Conservation (phyloP, 768 basidiomycete species). For the Chlorophyllum brunneum region DNA sequence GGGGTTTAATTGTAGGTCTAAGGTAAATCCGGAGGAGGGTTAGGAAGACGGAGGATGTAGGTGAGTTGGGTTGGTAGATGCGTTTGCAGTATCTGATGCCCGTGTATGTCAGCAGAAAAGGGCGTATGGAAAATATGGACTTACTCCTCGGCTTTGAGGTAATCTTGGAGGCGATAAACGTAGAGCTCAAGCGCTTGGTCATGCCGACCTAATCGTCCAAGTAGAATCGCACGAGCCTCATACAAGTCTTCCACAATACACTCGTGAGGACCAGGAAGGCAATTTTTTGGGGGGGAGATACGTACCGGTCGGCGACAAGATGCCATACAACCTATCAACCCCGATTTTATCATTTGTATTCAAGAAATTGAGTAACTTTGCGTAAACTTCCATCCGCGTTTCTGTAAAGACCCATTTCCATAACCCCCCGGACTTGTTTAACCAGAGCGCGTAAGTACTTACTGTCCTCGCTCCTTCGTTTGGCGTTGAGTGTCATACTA, state of each 20-base stretch:
- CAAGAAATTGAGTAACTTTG: slow-evolving; percentile 77
- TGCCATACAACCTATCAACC: slow-evolving; percentile 74
- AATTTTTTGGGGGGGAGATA: not conserved
- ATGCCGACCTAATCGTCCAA: slow-evolving; percentile 87
- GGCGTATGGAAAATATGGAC: slow-evolving; percentile 17
- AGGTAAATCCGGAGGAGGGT: slow-evolving; percentile 87
- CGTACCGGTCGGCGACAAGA: slow-evolving; percentile 79
- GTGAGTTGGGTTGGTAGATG: slow-evolving; percentile 56
- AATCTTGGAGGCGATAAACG: slow-evolving; percentile 83
- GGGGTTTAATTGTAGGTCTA: slow-evolving; percentile 52
- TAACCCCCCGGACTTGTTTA: not conserved
- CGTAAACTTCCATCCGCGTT: slow-evolving; percentile 46
- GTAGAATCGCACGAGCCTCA: slow-evolving; percentile 87
- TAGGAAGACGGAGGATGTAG: slow-evolving; percentile 69
- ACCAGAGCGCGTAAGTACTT: slow-evolving; percentile 16
- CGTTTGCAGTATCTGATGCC: slow-evolving; percentile 81
- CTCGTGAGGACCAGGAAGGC: not conserved
- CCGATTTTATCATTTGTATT: slow-evolving; percentile 65
- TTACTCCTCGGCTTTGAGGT: slow-evolving; percentile 85
- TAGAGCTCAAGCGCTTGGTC: slow-evolving; percentile 95
- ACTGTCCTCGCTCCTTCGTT: slow-evolving; percentile 59
- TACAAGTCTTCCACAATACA: slow-evolving; percentile 57
- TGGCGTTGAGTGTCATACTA: slow-evolving; percentile 55
- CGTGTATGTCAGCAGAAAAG: slow-evolving; percentile 5
- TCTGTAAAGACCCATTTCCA: slow-evolving; percentile 32